Base-by-base conservation (phyloP, 2,329 filamentous ascomycete genomes). In the Cladorrhinum sp. region DNA sequence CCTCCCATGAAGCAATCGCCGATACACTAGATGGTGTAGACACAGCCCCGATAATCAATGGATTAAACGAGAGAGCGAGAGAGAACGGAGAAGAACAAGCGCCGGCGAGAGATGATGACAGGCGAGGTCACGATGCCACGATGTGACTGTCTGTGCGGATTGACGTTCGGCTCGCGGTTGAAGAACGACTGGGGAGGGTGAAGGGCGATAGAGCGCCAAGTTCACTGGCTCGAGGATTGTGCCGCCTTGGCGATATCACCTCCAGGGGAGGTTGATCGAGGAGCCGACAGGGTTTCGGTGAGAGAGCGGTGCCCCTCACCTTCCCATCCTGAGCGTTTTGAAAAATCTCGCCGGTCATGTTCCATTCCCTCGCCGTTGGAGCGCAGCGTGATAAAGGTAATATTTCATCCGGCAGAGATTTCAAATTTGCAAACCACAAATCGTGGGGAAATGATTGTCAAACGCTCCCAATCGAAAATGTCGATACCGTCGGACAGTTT, bases 381-480 rank as follows among this genome's bases (percentile, higher is more conserved):
- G n/a, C n/a, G n/a, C 42, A 46, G 42, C n/a, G 42, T 46, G 42
- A 46, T 46, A 16, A 20, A 46, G n/a, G 42, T 20, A 49, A 57
- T 57, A 36, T 39, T 57, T 57, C 20, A n/a, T 24, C 39, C 54
- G 39, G 54, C 30, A 56, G 54, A 56, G 54, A 48, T 56, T 56
- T 36, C 18, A 18, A 5, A 21, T 21, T n/a, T 46, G n/a, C n/a
- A 18, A 18, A 36, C 14, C 33, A 16, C 33, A 36, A 36, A 36
- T 36, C 33, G n/a, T 46, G 42, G 42, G 18, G n/a, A 20, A 46
- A 46, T 46, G 36, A 7, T 42, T 42, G 36, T n/a, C 36, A 30
- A n/a, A n/a, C n/a, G n/a, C n/a, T n/a, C n/a, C n/a, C n/a, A n/a
- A n/a, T n/a, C n/a, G n/a, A n/a, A n/a, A 30, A 30, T 10, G 26